Evolutionary conservation across 306 rosid genomes (phyloP), one percentile per base, ranked within the genome.

Genomic region (Leucaena leucocephala): DNA sequence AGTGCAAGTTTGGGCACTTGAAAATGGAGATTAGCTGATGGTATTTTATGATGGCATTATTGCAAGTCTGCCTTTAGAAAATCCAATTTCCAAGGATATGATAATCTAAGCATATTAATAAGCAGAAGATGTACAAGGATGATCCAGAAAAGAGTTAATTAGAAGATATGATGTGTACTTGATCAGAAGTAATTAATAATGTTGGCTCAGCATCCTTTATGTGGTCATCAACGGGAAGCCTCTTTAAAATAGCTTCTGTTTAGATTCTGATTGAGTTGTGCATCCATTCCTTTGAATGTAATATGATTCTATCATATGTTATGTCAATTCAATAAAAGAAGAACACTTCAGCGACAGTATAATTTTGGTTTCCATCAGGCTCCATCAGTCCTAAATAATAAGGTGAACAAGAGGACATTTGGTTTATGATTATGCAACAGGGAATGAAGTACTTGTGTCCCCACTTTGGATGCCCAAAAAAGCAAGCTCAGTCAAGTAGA

Each of bases 111-210:
- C 69, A 73, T 4, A 35, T 77, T 6, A 55, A 80, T 21, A 64
- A 14, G 82, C 74, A 78, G 59, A 61, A 59, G 63, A 74, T 8
- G 35, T 52, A 50, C 65, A 62, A 80, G 11, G 57, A 64, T 39
- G 83, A 61, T 36, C 70, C 34, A 62, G 68, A 82, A 74, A 81
- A 70, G 14, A 89, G 44, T 75, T 65, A 82, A 57, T 69, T 58
- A 71, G 63, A 77, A 84, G 84, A 84, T 76, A 69, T 80, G 91
- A 73, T 84, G 67, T 84, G 87, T 95, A 95, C 98, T 95, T 95
- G 98, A 83, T 95, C 98, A 82, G 87, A 86, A 74, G 98, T 95
- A 80, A 95, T 87, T 89, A 95, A 79, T 84, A 95, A 70, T 0
- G 90, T 90, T 80, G 96, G 87, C 82, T 90, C 88, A 22, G 88